A percentile compares a stretch with the other conserved stretches of the same genome.
Conservation (phyloP, 495 filamentous ascomycete species). For the Neurospora intermedia region DNA sequence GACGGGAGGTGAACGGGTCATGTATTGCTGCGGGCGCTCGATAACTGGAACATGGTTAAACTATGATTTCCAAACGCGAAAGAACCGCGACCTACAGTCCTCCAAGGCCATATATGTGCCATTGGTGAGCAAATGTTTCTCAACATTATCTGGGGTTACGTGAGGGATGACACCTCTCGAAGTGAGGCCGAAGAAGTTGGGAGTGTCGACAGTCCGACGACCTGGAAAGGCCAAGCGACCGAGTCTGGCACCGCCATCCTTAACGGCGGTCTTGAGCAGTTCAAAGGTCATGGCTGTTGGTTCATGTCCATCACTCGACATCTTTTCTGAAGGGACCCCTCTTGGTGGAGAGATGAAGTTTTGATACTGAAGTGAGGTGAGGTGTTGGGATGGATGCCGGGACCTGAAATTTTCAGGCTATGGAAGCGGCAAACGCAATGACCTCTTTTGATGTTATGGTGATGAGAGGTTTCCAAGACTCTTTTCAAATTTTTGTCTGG, state of each 20-base stretch:
- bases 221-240: constrained; percentile 53
- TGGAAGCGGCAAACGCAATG: neutral
- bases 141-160: constrained; percentile 73
- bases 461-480: neutral
- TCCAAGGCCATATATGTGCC: constrained; percentile 78
- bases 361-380: neutral
- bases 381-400: neutral
- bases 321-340: constrained; percentile 1
- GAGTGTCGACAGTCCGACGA: constrained; percentile 57
- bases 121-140: constrained; percentile 48
- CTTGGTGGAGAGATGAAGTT: neutral
- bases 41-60: constrained; percentile 51
- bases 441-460: neutral
- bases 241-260: constrained; percentile 36
- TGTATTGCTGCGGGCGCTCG: constrained; percentile 50
- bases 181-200: constrained; percentile 65
- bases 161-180: constrained; percentile 82
- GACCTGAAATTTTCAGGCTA: neutral
- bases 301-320: constrained; percentile 9
- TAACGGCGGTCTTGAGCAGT: constrained; percentile 24
- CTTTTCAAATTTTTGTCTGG: neutral
- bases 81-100: constrained; percentile 59
- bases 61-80: neutral
- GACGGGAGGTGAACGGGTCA: constrained; percentile 28
- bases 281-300: constrained; percentile 28